Evolutionary conservation across 2,329 filamentous ascomycete species (phyloP), one percentile per base, ranked within the genome.

Genomic region (Monosporascus sp.): DNA sequence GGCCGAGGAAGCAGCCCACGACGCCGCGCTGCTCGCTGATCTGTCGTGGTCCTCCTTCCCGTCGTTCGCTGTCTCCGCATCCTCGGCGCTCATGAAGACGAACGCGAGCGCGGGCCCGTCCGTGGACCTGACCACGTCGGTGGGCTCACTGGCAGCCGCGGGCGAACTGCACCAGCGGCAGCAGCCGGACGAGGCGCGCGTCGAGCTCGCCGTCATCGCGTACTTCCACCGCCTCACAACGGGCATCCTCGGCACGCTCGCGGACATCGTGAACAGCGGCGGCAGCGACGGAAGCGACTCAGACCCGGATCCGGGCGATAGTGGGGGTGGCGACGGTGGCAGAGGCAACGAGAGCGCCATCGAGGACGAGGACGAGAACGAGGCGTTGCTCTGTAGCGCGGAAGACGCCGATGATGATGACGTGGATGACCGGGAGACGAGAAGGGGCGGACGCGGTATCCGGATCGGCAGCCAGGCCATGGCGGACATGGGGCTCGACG

Each of bases 161-260:
- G 31, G 31, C 2, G 9, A 35, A 5, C 31, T 5, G 5, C 31
- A 5, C 9, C 55, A 51, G 17, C 50, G 62, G n/a, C 62, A 65
- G 2, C 67, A 68, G 14, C 63, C 70, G 6, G 72, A 75, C 28
- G 74, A 80, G 59, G 78, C 79, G 45, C 69, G 73, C 47, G 67
- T 81, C 11, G 87, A 91, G 65, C 84, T 90, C 56, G 82, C 86
- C 41, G 81, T 91, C 49, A 88, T 92, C 51, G 86, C 88, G 1
- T 94, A 91, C 69, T 93, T 93, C 69, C 89, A 92, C 70, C 82
- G 88, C 1, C 76, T 91, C 50, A 91, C 89, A 0, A 80, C 81
- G 2, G 77, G 82, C 60, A 77, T 90, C 44, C 71, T 93, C 22
- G 77, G 78, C 1, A 79, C 81, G 3, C 68, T 91, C 51, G 78